Evolutionary conservation across 371 early-diverging fungal genomes (phyloP).

Genomic region (Syncephalastrum contaminatum): DNA sequence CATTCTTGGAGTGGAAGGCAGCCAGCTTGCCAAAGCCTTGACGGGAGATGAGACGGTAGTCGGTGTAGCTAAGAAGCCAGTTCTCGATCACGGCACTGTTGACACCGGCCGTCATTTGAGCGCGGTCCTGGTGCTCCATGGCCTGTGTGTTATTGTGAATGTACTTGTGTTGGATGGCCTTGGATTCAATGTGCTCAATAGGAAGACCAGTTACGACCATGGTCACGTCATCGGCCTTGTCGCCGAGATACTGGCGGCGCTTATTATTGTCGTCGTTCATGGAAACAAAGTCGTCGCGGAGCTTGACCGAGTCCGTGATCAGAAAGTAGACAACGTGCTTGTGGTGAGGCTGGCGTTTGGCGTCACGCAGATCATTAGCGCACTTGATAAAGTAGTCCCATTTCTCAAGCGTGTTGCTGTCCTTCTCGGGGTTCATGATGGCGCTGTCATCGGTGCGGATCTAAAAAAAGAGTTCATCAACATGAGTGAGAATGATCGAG

Average conservation of each 20-base stretch:
- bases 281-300: constrained; percentile 41
- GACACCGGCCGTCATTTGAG: constrained; percentile 33
- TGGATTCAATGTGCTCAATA: constrained; percentile 49
- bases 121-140: constrained; percentile 25
- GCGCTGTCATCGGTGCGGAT: constrained; percentile 45
- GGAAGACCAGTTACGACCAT: constrained; percentile 49
- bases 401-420: constrained; percentile 29
- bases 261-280: constrained; percentile 27
- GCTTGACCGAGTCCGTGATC: constrained; percentile 40
- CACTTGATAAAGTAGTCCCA: constrained; percentile 50
- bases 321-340: constrained; percentile 43
- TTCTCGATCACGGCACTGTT: constrained; percentile 54
- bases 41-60: constrained; percentile 46
- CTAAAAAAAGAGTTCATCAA: constrained; percentile 12
- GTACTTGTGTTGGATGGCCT: constrained; percentile 27
- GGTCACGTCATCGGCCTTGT: constrained; percentile 22
- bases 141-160: constrained; percentile 5
- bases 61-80: constrained; percentile 48
- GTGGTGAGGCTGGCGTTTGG: constrained; percentile 36
- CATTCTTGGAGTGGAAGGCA: constrained; percentile 23
- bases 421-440: constrained; percentile 40
- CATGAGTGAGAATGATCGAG: not conserved
- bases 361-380: constrained; percentile 39
- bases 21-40: constrained; percentile 55
- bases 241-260: constrained; percentile 21